Evolutionary conservation across 2,329 filamentous ascomycete species (phyloP).

Genomic region (Colletotrichum plurivorum): DNA sequence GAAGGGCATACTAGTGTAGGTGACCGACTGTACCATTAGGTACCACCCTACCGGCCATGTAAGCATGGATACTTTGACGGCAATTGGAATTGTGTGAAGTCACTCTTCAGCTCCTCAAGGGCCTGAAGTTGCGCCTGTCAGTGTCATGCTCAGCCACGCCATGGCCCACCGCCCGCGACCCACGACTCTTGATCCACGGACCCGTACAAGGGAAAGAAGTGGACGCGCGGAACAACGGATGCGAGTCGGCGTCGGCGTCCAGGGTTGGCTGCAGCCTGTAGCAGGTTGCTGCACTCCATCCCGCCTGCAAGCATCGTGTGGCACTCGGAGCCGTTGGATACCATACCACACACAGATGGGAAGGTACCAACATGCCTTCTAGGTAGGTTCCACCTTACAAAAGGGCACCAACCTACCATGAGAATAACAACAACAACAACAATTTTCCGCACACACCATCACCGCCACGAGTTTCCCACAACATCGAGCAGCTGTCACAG

Average conservation of each 20-base stretch:
- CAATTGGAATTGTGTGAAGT: too few relatives aligned
- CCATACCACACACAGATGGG: too few relatives aligned
- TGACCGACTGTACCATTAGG: too few relatives aligned
- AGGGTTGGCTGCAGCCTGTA: background rate
- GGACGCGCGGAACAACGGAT: slow-evolving; percentile 6
- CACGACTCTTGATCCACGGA: slow-evolving; percentile 17
- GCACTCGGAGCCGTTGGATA: slow-evolving; percentile 1
- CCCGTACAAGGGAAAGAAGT: slow-evolving; percentile 10
- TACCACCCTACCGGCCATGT: too few relatives aligned
- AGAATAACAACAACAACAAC: too few relatives aligned
- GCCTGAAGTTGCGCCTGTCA: slow-evolving; percentile 10
- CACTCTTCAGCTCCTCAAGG: slow-evolving; percentile 25
- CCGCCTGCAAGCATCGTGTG: slow-evolving; percentile 2
- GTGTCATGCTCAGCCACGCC: slow-evolving; percentile 36
- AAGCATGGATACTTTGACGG: too few relatives aligned
- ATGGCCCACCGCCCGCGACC: slow-evolving; percentile 3
- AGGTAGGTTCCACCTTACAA: too few relatives aligned
- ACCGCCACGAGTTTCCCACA: slow-evolving; percentile 8
- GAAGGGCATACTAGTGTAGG: too few relatives aligned
- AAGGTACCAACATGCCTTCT: too few relatives aligned
- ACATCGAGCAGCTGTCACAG: slow-evolving; percentile 1
- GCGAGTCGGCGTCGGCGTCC: slow-evolving; percentile 7
- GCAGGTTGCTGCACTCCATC: too few relatives aligned
- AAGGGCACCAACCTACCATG: too few relatives aligned
- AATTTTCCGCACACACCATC: background rate